Evolutionary conservation across 2,329 filamentous ascomycete species (phyloP).

Genomic region (Leptodontidium sp.): DNA sequence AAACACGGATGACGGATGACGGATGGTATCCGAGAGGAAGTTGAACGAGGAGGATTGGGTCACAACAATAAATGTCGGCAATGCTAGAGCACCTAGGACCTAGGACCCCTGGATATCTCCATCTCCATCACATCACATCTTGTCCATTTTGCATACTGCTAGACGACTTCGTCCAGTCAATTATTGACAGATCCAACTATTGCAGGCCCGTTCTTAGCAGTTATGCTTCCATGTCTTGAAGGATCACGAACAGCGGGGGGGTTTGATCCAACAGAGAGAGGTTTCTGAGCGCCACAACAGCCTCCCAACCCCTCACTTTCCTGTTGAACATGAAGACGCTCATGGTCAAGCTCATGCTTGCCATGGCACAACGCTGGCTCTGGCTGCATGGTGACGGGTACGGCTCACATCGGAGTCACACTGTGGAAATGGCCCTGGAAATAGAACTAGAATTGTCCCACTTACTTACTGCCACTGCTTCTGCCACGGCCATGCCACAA

Average conservation of each 20-base stretch:
- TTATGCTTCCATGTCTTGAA: constrained; percentile 24
- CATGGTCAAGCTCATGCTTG: not conserved
- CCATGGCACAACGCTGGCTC: constrained; percentile 17
- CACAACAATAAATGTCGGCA: constrained; percentile 23
- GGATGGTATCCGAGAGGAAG: constrained; percentile 36
- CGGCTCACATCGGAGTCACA: constrained; percentile 25
- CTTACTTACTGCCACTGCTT: not conserved
- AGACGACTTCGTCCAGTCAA: constrained; percentile 15
- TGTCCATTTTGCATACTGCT: constrained; percentile 28
- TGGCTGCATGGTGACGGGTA: constrained; percentile 26
- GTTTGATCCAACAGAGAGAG: constrained; percentile 11
- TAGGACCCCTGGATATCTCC: constrained; percentile 22
- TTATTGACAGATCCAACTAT: constrained; percentile 29
- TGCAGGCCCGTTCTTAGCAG: constrained; percentile 11
- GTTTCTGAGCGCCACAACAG: constrained; percentile 33
- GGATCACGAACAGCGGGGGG: constrained; percentile 29
- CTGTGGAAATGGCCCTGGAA: constrained; percentile 10
- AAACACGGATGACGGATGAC: constrained; percentile 30
- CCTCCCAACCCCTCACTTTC: constrained; percentile 39
- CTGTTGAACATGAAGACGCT: constrained; percentile 3
- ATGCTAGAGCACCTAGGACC: constrained; percentile 8
- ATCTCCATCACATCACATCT: constrained; percentile 27
- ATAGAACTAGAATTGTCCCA: constrained; percentile 18
- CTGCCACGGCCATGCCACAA: not conserved
- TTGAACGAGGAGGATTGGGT: constrained; percentile 19